Evolutionary conservation across 805 yeast species (phyloP), one percentile per base, ranked within the genome.

Genomic region (Barnettozyma californica): DNA sequence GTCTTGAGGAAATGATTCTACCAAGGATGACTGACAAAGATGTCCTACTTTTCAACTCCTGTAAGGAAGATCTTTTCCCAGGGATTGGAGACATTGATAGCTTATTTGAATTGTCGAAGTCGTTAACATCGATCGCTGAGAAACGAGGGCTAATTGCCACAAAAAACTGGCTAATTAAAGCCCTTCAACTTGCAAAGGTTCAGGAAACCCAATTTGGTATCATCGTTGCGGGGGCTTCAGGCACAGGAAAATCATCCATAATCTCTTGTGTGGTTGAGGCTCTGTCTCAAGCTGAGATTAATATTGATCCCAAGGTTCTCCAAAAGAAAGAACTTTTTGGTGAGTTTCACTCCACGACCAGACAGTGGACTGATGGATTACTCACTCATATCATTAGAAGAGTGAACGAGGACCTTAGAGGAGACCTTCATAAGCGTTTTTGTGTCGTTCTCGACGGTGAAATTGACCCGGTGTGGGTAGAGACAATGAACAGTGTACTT

Each of bases 361-460:
- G 96, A 27, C 97, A 92, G 46, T 92, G 97, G 97, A 77, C 76
- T 1, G 98, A 92, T 66, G 98, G 98, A 6, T 60, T 91, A 9
- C 75, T 91, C 45, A 87, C 96, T 0, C 64, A 78, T 9, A 73
- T 84, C 8, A 58, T 92, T 39, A 69, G 98, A 53, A 71, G 69
- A 45, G 74, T 84, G 0, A 62, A 61, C 25, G 76, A 73, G 3
- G 82, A 82, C 52, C 54, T 76, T 14, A 68, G 85, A 40, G 89
- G 88, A 1, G 91, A 85, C 52, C 55, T 62, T 9, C 53, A 67
- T 2, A 80, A 76, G 50, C 64, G 73, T 3, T 73, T 81, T 14
- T 90, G 96, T 94, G 75, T 92, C 50, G 75, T 91, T 0, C 86
- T 92, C 60, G 97, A 92, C 65, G 95, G 97, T 36, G 96, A 89